A percentile compares a stretch with the other conserved stretches of the same genome.
These are phyloP conservation scores for Geosmithia morbida DNA, from an alignment of 2,329 filamentous ascomycete species.

Conservation along the genomic window DNA sequence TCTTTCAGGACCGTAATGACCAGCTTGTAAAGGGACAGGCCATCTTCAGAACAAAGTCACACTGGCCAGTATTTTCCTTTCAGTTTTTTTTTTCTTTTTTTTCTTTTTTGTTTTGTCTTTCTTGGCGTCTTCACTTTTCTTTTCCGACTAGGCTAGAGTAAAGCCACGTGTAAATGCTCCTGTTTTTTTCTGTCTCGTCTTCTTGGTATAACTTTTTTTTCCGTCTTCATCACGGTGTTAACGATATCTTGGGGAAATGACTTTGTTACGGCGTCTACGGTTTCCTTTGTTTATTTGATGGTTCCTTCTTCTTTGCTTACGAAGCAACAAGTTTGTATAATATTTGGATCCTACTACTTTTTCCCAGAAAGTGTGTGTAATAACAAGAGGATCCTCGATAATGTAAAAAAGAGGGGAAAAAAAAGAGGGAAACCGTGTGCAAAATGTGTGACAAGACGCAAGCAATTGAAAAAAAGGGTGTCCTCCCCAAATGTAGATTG, in stretches of 20 bases:
- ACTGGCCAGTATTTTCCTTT: slow-evolving; percentile 3
- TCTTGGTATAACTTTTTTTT: background rate
- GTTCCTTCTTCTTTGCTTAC: too few relatives aligned
- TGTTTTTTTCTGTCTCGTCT: background rate
- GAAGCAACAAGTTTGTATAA: too few relatives aligned
- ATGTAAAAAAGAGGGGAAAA: too few relatives aligned
- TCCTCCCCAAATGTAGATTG: background rate
- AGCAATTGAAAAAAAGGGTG: too few relatives aligned
- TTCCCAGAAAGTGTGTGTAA: too few relatives aligned
- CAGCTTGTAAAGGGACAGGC: background rate
- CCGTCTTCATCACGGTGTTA: background rate
- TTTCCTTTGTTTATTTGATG: background rate
- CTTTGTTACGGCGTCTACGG: background rate
- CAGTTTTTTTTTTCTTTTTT: slow-evolving; percentile 4
- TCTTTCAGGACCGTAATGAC: background rate
- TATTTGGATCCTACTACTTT: too few relatives aligned
- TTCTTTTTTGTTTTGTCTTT: background rate
- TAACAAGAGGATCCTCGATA: too few relatives aligned
- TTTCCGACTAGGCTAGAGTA: slow-evolving; percentile 1
- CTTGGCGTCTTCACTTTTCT: background rate
- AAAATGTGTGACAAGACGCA: too few relatives aligned
- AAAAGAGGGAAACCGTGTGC: too few relatives aligned
- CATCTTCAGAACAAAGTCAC: background rate
- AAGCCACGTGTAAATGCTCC: slow-evolving; percentile 19
- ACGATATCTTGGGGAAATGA: background rate